Conservation (phyloP, 768 basidiomycete species). For the Boletus vermiculosoides region DNA sequence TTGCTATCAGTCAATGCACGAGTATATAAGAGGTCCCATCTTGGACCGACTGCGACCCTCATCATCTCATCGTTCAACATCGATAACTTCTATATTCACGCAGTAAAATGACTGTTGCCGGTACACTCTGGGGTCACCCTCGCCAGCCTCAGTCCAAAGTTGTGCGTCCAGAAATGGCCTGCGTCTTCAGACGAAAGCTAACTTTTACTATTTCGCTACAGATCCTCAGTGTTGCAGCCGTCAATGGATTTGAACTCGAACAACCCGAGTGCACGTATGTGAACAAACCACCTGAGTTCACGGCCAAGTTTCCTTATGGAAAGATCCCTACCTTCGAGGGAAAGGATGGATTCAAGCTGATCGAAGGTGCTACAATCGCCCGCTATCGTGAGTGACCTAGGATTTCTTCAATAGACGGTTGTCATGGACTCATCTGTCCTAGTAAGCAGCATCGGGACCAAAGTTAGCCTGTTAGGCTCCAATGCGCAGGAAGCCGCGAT, state of each 20-base stretch:
- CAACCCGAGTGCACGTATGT: slow-evolving; percentile 11
- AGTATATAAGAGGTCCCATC: not conserved
- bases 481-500: slow-evolving; percentile 8
- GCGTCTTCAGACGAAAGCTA: not conserved
- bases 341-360: slow-evolving; percentile 18
- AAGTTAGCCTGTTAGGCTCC: slow-evolving; percentile 11
- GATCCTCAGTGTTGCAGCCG: slow-evolving; percentile 23
- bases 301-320: slow-evolving; percentile 18
- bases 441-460: slow-evolving; percentile 18
- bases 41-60: not conserved
- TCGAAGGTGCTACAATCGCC: slow-evolving; percentile 22
- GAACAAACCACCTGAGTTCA: slow-evolving; percentile 11
- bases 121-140: slow-evolving; percentile 20
- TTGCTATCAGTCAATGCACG: not conserved
- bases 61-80: not conserved
- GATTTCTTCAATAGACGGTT: no score
- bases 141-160: slow-evolving; percentile 25
- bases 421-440: not conserved
- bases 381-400: slow-evolving; percentile 17
- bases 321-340: slow-evolving; percentile 26
- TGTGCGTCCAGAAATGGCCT: not conserved
- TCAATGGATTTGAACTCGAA: slow-evolving; percentile 17
- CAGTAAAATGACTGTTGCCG: slow-evolving; percentile 15
- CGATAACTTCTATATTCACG: not conserved
- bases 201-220: not conserved